Percentiles rank a stretch among this genome's conserved stretches.
Evolutionary conservation across 2,329 filamentous ascomycete species (phyloP).

Genomic region (Fusarium pseudograminearum): DNA sequence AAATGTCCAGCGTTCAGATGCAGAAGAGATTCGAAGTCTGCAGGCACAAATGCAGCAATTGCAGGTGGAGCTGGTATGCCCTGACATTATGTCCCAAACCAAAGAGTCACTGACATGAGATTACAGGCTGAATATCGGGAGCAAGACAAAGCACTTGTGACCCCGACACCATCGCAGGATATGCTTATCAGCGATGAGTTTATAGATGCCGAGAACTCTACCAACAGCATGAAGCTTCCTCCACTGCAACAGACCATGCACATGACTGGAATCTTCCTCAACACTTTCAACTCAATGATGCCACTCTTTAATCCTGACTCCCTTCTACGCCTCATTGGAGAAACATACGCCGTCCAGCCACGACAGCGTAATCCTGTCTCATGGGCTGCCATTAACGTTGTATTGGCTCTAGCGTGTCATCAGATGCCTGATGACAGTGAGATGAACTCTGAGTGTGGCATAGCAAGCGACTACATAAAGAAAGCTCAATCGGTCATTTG

Average conservation of each 20-base stretch:
- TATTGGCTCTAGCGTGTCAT: slow-evolving; percentile 9
- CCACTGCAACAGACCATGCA: slow-evolving; percentile 3
- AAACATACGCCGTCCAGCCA: slow-evolving; percentile 2
- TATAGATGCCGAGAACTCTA: background rate
- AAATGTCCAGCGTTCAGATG: background rate
- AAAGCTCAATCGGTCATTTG: background rate
- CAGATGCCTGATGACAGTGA: background rate
- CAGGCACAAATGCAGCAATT: slow-evolving; percentile 1
- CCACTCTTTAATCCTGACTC: slow-evolving; percentile 9
- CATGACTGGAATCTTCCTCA: slow-evolving; percentile 12
- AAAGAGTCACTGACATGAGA: fast-evolving
- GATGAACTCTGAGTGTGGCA: background rate
- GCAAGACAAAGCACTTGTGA: fast-evolving
- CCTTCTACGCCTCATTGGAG: background rate
- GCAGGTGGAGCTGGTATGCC: background rate
- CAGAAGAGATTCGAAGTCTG: background rate
- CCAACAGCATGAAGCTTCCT: background rate
- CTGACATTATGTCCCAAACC: fast-evolving
- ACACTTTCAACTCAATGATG: background rate
- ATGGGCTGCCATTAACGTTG: slow-evolving; percentile 17
- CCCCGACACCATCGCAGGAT: fast-evolving
- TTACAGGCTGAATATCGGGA: background rate
- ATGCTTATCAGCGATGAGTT: background rate
- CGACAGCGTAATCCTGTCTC: background rate
- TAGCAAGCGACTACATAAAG: background rate